Evolutionary conservation across 768 basidiomycete species (phyloP), one percentile per base, ranked within the genome.

Genomic region (Mycena kentingensis): DNA sequence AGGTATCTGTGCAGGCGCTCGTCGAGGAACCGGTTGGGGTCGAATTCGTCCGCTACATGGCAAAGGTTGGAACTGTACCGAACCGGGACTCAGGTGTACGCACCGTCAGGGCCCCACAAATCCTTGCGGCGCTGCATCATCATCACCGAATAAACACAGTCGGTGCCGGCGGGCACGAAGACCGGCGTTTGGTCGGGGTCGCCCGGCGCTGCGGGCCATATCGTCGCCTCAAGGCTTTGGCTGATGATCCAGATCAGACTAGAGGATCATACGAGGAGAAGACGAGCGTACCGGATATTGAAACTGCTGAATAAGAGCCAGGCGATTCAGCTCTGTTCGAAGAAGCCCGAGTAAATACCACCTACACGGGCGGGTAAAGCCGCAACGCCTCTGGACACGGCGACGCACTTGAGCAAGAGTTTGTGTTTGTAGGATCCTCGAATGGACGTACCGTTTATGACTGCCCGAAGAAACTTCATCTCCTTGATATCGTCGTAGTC

Each of bases 381-480:
- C 82, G 70, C 36, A 84, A 63, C 0, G 76, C 79, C 63, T 83
- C 81, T 79, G 50, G 12, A 10, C 10, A 15, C 18, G 25, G 13
- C 15, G 34, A 10, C 28, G 28, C 3, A 49, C 15, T n/a, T 26
- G 28, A 29, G 18, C 16, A 35, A 28, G 16, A 22, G 13, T 19
- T 35, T 27, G 26, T 19, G 28, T 12, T 25, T 28, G 12, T 19
- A 11, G n/a, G 12, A n/a, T 4, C 4, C 10, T 15, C 32, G 51
- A 44, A 27, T 21, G 12, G 49, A 16, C 72, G 13, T 24, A 80
- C 79, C 81, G 60, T 85, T 84, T 46, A 84, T 73, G 31, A 84
- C 77, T 1, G 83, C 82, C 18, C 81, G 67, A 46, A 84, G 65
- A 57, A 79, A 86, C 53, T 80, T 82, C 82, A 84, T 80, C n/a